Percentiles rank a stretch among this genome's conserved stretches.
Conservation (phyloP, 78 protist species). For the slime mould (Dictyostelium discoideum) region dicty_2.7 NC_007088.5:4940501-4941000, state of each 20-base stretch:
- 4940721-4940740: slow-evolving; percentile 31
- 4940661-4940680: not conserved
- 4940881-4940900: slow-evolving; percentile 21
- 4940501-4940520: not conserved
- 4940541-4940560: no score
- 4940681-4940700: not conserved
- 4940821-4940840: slow-evolving; percentile 75
- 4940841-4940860: slow-evolving; percentile 32
- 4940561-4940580: no score
- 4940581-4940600: slow-evolving; percentile 66
- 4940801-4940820: slow-evolving; percentile 74
- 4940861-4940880: slow-evolving; percentile 49
- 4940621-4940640: slow-evolving; percentile 1
- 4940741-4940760: slow-evolving; percentile 81
- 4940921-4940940: slow-evolving; percentile 77
- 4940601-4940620: slow-evolving; percentile 61
- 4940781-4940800: slow-evolving; percentile 77
- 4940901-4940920: slow-evolving; percentile 37
- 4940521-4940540: not conserved
- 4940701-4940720: slow-evolving; percentile 56
- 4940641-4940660: slow-evolving; percentile 20
- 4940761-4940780: slow-evolving; percentile 85
- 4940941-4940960: slow-evolving; percentile 84
- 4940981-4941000: slow-evolving; percentile 78
- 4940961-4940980: slow-evolving; percentile 61